Base-by-base conservation (phyloP, 352 stramenopile genomes). In the Vaucheria bursata region DNA sequence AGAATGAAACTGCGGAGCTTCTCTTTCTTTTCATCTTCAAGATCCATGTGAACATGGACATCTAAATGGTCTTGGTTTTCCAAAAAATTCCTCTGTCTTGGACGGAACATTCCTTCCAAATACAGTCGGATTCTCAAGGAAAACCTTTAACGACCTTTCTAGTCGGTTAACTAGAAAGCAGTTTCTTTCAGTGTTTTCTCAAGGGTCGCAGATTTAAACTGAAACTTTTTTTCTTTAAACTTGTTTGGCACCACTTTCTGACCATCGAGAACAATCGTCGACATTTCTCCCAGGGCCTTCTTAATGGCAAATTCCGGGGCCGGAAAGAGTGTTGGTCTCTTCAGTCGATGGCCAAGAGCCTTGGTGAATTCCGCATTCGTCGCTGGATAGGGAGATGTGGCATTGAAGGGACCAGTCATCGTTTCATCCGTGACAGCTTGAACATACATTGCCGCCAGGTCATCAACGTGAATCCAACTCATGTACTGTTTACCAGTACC, bases 111-210 rank as follows among this genome's bases (percentile, higher is more conserved):
- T n/a, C n/a, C n/a, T n/a, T n/a, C n/a, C n/a, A n/a, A n/a, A n/a
- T n/a, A n/a, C n/a, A n/a, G n/a, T n/a, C n/a, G n/a, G n/a, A n/a
- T n/a, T n/a, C n/a, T n/a, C n/a, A n/a, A n/a, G n/a, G n/a, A n/a
- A n/a, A n/a, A n/a, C n/a, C n/a, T n/a, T n/a, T n/a, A n/a, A n/a
- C n/a, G n/a, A n/a, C n/a, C n/a, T n/a, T n/a, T n/a, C n/a, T n/a
- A n/a, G n/a, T n/a, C n/a, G n/a, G n/a, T n/a, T n/a, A n/a, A n/a
- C n/a, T 59, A 59, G 45, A 18, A 59, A 59, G 45, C 45, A 59
- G 45, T 59, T 59, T 59, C 45, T 59, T 59, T 59, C 45, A 59
- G 45, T 59, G 45, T 25, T 25, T 18, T 59, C 45, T 59, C 45
- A 59, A 59, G 45, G 18, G 45, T 59, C 12, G 45, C 45, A 25